Evolutionary conservation across 805 yeast genomes (phyloP), one percentile per base, ranked within the genome.

Genomic region (Starmerella scarabaei): DNA sequence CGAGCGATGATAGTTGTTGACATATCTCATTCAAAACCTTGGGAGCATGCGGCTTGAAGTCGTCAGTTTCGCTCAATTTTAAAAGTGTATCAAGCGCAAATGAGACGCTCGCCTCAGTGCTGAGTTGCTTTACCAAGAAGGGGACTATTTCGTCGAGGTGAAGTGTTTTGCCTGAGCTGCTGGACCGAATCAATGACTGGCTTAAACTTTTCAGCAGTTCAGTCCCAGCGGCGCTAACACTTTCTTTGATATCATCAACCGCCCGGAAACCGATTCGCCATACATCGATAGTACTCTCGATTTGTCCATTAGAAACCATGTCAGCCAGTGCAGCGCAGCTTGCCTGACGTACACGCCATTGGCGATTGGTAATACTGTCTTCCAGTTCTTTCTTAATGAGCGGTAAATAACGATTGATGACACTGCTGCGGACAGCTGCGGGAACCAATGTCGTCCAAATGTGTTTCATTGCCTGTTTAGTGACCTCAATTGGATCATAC

Each of bases 261-360:
- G 74, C 72, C 53, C 98, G 70, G 62, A 88, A 86, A 36, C 86
- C 77, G 80, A 82, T 77, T 4, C 69, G 66, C 96, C 96, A 88
- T 24, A 88, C 73, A 4, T 73, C 75, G 43, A 80, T 42, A 1
- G 36, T 24, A 17, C 33, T 28, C 15, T 42, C 33, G 2, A 33
- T n/a, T 12, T 30, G 21, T 21, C 51, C 43, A 19, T 46, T 45
- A n/a, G 44, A 80, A 12, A 91, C 58, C 16, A 88, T 59, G 48
- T 83, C 85, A 24, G 72, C 63, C 40, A 82, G 58, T 0, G 85
- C 95, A 8, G 70, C 56, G 0, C 88, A 67, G 56, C 91, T 73
- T 0, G 95, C 95, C 54, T 88, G 91, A 49, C 98, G 69, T 0
- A 79, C 82, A 50, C 97, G 71, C 96, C 97, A 91, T 58, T 91